These are phyloP conservation scores for Lasiosphaeriaceae sp. DNA, from an alignment of 495 filamentous ascomycete species.

Conservation along the genomic window DNA sequence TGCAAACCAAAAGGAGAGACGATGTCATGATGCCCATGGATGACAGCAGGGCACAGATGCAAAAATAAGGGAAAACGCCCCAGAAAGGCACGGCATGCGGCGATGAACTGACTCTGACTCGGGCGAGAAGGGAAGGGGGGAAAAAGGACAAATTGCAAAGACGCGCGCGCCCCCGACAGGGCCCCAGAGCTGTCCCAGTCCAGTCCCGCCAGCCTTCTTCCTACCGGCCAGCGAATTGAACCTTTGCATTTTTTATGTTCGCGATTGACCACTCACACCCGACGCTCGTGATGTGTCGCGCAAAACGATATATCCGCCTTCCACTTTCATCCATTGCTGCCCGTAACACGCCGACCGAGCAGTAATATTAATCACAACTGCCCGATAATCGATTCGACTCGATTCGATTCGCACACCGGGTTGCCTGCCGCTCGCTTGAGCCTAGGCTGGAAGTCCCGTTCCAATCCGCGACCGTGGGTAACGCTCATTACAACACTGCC, in stretches of 20 bases:
- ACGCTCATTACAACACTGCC: neutral
- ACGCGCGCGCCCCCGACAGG: neutral
- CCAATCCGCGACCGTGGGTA: neutral
- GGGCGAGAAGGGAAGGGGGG: neutral
- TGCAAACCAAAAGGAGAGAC: neutral
- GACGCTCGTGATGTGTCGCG: conserved; percentile 17
- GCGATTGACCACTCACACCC: conserved; percentile 22
- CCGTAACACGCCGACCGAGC: neutral
- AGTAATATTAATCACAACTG: too few relatives aligned
- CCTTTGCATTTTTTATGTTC: neutral
- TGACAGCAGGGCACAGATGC: neutral
- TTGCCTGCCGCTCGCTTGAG: conserved; percentile 7
- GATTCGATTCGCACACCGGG: too few relatives aligned
- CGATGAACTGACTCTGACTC: neutral
- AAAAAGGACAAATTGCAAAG: neutral
- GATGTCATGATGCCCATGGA: neutral
- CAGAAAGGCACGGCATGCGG: neutral
- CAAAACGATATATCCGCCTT: conserved; percentile 4
- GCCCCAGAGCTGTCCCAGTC: too few relatives aligned
- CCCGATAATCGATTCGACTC: neutral
- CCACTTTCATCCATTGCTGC: conserved; percentile 8
- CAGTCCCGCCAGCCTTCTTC: too few relatives aligned
- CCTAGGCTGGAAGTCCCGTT: too few relatives aligned
- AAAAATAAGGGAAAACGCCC: neutral
- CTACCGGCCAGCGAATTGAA: too few relatives aligned